These are phyloP conservation scores for Claviceps lovelessii DNA, from an alignment of 2,329 filamentous ascomycete species.

Conservation along the genomic window DNA sequence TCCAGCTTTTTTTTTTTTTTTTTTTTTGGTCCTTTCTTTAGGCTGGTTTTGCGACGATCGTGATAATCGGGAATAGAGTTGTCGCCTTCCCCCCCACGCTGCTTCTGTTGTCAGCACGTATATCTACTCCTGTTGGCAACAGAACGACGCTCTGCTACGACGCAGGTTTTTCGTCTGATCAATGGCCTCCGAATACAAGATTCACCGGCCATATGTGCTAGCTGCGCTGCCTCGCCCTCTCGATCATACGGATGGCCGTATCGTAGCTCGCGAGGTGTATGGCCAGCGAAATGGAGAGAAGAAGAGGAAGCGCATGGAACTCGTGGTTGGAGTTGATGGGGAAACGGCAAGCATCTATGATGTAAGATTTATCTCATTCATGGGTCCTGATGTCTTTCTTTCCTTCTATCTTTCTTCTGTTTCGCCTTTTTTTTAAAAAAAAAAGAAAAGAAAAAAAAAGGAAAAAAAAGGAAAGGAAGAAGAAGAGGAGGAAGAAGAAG, in stretches of 20 bases:
- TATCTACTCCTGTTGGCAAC: background rate
- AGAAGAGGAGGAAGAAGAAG: too few species aligned
- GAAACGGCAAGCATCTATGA: conserved; percentile 54
- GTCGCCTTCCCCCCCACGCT: background rate
- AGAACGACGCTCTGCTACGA: background rate
- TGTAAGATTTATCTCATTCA: conserved; percentile 25
- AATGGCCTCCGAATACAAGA: conserved; percentile 46
- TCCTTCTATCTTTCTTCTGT: too few species aligned
- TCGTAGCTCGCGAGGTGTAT: conserved; percentile 46
- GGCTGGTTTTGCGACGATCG: background rate
- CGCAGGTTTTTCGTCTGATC: conserved; percentile 6
- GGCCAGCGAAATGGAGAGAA: conserved; percentile 42
- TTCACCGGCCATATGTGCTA: conserved; percentile 51
- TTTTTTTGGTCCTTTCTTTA: conserved; percentile 16
- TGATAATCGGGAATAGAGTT: background rate
- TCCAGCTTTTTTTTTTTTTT: conserved; percentile 19
- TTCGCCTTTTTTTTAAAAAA: too few species aligned
- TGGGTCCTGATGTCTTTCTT: background rate
- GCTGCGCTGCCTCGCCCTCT: conserved; percentile 45
- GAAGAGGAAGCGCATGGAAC: conserved; percentile 48
- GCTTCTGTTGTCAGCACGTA: background rate
- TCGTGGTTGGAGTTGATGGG: conserved; percentile 50
- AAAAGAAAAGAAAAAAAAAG: too few species aligned
- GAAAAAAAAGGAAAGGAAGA: too few species aligned
- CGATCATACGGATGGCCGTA: conserved; percentile 34